Evolutionary conservation across 495 filamentous ascomycete genomes (phyloP).

Genomic region (Trichoderma orchidacearum): DNA sequence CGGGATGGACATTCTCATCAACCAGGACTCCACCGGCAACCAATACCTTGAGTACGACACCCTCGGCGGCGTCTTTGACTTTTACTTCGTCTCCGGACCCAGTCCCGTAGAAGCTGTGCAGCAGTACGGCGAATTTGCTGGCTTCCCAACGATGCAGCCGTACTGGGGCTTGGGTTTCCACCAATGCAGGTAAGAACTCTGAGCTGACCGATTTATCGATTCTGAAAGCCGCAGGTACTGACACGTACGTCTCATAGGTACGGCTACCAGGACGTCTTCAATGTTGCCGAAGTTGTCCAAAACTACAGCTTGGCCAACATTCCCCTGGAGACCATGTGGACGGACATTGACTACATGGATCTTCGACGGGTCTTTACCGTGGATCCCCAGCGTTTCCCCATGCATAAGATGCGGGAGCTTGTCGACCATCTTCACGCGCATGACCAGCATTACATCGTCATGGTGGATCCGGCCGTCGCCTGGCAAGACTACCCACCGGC

Average conservation of each 20-base stretch:
- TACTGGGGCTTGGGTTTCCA: slow-evolving; percentile 83
- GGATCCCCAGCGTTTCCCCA: slow-evolving; percentile 58
- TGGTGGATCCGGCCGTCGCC: slow-evolving; percentile 77
- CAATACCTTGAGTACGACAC: slow-evolving; percentile 80
- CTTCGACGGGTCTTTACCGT: slow-evolving; percentile 54
- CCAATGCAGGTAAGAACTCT: slow-evolving; percentile 37
- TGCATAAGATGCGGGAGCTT: slow-evolving; percentile 52
- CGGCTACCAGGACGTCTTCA: slow-evolving; percentile 63
- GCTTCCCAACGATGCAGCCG: slow-evolving; percentile 62
- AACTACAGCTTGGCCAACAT: slow-evolving; percentile 68
- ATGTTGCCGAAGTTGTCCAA: slow-evolving; percentile 64
- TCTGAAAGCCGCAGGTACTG: slow-evolving; percentile 27
- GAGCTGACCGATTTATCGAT: not conserved
- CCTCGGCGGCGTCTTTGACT: slow-evolving; percentile 67
- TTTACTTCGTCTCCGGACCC: slow-evolving; percentile 72
- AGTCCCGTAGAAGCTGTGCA: slow-evolving; percentile 54
- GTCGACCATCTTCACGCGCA: slow-evolving; percentile 58
- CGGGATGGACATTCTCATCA: slow-evolving; percentile 80
- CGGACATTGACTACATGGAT: slow-evolving; percentile 75
- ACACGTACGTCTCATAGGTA: slow-evolving; percentile 28
- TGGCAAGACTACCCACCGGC: slow-evolving; percentile 54
- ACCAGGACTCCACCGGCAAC: slow-evolving; percentile 41
- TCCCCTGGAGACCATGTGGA: slow-evolving; percentile 84
- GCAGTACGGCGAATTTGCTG: slow-evolving; percentile 62
- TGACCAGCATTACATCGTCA: slow-evolving; percentile 69